Percentiles rank a stretch among this genome's conserved stretches.
Conservation (phyloP, 192 early-diverging fungal species). For the Umbelopsis vinacea region DNA sequence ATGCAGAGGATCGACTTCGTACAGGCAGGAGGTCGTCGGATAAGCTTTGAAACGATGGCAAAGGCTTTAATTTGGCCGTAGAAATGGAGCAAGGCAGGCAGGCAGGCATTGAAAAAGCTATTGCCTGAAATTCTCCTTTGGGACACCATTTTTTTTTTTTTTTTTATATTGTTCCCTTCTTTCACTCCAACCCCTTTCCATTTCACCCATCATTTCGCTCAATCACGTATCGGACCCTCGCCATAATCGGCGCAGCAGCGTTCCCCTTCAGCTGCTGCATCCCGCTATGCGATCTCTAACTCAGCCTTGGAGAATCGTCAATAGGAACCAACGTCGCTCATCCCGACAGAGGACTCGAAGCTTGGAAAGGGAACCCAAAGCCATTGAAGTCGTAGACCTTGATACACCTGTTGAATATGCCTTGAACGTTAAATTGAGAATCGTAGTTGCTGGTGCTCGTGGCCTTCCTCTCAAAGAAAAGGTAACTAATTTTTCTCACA, state of each 20-base stretch:
- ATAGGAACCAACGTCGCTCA: constrained; percentile 1
- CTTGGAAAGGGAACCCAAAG: neutral
- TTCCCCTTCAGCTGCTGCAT: neutral
- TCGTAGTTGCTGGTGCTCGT: neutral
- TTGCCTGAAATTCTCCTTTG: constrained; percentile 1
- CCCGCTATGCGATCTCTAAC: constrained; percentile 19
- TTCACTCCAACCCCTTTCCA: neutral
- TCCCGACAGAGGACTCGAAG: constrained; percentile 9
- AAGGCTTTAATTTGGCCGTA: too few relatives aligned
- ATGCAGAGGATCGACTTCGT: too few relatives aligned
- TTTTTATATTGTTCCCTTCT: neutral
- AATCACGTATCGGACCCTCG: neutral
- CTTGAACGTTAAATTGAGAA: constrained; percentile 6
- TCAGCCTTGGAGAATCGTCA: constrained; percentile 8
- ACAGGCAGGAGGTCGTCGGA: too few relatives aligned
- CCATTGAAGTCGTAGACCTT: neutral
- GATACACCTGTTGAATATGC: neutral
- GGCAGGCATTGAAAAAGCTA: too few relatives aligned
- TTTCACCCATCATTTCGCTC: neutral
- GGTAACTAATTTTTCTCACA: neutral
- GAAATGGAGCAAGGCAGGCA: too few relatives aligned
- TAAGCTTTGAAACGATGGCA: too few relatives aligned
- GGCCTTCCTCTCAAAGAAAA: neutral
- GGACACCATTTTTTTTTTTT: neutral
- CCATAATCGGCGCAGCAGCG: neutral